Base-by-base conservation (phyloP, 257 asterid genomes). In the Solanum dulcamara region DNA sequence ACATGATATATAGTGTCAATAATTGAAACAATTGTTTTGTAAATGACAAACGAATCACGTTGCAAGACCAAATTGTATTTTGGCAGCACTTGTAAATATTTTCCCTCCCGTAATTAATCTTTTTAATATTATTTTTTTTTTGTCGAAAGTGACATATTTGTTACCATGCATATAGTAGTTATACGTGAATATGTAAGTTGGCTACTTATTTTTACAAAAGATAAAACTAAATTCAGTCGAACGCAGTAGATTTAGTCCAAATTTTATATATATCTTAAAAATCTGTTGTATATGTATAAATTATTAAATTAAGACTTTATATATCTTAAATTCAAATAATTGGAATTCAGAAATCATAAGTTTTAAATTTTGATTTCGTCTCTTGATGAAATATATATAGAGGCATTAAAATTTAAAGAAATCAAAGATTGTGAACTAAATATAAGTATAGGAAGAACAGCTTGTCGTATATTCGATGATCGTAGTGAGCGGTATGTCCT, bases 1-100 rank as follows among this genome's bases (percentile, higher is more conserved):
- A 91, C 82, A 38, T 83, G 89, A 87, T 72, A 84, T 81, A 87
- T 92, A 89, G 90, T 77, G 87, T 33, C 82, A 84, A 59, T 67
- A 7, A 79, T 88, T 77, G 46, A 81, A 32, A 80, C 15, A 48
- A 40, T 66, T 59, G 44, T 24, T 30, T 51, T 22, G 64, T 35
- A 82, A 80, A 44, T 37, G 46, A 85, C 64, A 85, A 70, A 86
- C 88, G 83, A 87, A 85, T 67, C 46, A 83, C 35, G 81, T 71
- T 81, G 50, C 83, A 13, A 81, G 77, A 33, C 40, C 86, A 42
- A 82, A 81, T 83, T 10, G 4, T 7, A 38, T 59, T 82, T 82
- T 82, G 40, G 74, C 75, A 37, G 30, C 38, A 82, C 17, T 50
- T 66, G 55, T 18, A 8, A 44, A 44, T 28, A 30, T 9, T 77